Conservation (phyloP, 2,329 filamentous ascomycete species). For the Chrysoporthe austroafricana region DNA sequence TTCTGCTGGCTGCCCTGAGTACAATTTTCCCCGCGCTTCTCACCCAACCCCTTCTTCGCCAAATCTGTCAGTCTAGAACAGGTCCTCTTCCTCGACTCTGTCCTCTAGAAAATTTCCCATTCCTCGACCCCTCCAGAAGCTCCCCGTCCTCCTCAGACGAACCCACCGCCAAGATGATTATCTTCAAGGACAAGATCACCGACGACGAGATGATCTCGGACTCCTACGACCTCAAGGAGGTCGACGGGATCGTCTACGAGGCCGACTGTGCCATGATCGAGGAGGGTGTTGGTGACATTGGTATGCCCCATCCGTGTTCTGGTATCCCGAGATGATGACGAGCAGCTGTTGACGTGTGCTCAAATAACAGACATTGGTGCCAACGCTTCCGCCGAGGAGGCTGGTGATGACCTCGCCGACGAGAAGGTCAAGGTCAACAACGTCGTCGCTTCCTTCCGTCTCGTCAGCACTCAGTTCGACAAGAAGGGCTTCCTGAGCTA, state of each 20-base stretch:
- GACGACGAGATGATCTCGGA: constrained; percentile 97
- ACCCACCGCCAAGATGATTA: constrained; percentile 68
- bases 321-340: too few relatives aligned
- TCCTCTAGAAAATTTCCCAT: constrained; percentile 16
- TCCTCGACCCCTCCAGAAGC: constrained; percentile 34
- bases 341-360: background rate
- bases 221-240: constrained; percentile 81
- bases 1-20: constrained; percentile 18
- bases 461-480: constrained; percentile 77
- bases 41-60: constrained; percentile 16
- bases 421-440: constrained; percentile 79
- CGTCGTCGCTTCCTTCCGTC: constrained; percentile 89
- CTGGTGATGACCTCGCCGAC: constrained; percentile 76
- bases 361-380: constrained; percentile 74
- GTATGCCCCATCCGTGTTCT: constrained; percentile 52
- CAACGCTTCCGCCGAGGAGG: constrained; percentile 95
- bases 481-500: constrained; percentile 85
- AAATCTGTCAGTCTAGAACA: constrained; percentile 18
- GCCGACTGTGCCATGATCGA: constrained; percentile 90
- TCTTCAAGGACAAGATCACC: constrained; percentile 81
- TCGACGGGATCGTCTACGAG: constrained; percentile 81
- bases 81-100: constrained; percentile 14
- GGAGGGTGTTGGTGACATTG: constrained; percentile 72
- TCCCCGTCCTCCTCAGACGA: constrained; percentile 28
- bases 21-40: constrained; percentile 28